Evolutionary conservation across 2,329 filamentous ascomycete genomes (phyloP).

Genomic region (Pseudogymnoascus sp.): DNA sequence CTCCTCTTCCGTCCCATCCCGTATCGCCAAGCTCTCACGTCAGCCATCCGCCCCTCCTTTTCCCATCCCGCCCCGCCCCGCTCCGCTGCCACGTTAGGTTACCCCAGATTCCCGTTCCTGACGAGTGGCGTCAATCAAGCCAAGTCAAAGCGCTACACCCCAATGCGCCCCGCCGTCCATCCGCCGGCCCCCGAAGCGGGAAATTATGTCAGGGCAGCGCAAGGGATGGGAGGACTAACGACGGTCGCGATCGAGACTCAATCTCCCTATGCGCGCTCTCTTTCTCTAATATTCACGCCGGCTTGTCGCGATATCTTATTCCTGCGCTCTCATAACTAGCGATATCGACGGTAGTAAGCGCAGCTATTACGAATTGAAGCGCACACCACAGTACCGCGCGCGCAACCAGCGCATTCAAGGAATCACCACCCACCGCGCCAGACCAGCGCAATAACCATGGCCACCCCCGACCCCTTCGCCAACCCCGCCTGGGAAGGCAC

Average conservation of each 20-base stretch:
- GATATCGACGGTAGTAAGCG: not conserved
- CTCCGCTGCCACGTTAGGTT: not conserved
- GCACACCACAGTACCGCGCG: not conserved
- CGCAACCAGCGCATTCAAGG: not conserved
- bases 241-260: constrained; percentile 1
- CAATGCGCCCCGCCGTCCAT: not conserved
- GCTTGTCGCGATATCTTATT: not conserved
- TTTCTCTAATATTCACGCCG: not conserved
- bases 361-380: not conserved
- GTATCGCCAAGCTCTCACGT: not conserved
- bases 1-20: not conserved
- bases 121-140: not conserved
- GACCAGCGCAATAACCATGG: not conserved
- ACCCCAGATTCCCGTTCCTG: constrained; percentile 6
- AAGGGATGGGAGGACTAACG: not conserved
- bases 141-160: not conserved
- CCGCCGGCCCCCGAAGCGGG: not conserved
- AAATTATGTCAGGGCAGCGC: constrained; percentile 1
- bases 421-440: not conserved
- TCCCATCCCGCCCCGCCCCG: not conserved
- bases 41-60: not conserved
- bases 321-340: not conserved
- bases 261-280: not conserved
- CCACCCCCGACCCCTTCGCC: not conserved
- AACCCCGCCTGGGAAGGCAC: constrained; percentile 2